Evolutionary conservation across 2,329 filamentous ascomycete species (phyloP).

Genomic region (Colletotrichum salicis): DNA sequence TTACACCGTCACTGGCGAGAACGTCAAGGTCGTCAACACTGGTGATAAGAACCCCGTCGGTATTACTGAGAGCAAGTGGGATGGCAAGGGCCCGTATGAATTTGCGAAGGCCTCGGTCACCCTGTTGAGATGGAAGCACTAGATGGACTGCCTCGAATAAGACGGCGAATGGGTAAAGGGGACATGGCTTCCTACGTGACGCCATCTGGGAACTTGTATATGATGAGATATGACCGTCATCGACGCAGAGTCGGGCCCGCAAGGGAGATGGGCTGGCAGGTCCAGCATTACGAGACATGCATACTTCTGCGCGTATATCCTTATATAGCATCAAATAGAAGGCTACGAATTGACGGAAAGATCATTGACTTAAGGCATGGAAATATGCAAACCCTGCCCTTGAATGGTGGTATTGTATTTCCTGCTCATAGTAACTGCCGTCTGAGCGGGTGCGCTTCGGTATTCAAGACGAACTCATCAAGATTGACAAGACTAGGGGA

Average conservation of each 20-base stretch:
- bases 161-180: not conserved
- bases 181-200: not conserved
- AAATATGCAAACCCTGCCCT: not conserved
- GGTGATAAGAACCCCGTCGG: conserved; percentile 70
- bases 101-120: conserved; percentile 79
- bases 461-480: conserved; percentile 74
- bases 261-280: conserved; percentile 13
- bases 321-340: conserved; percentile 5
- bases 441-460: conserved; percentile 61
- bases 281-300: not conserved
- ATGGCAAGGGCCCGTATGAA: conserved; percentile 68
- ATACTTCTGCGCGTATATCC: not conserved
- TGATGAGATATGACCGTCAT: conserved; percentile 8
- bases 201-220: conserved; percentile 6
- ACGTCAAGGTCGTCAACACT: conserved; percentile 70
- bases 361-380: not conserved
- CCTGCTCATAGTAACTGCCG: not conserved
- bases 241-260: not conserved
- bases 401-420: not conserved
- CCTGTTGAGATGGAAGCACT: conserved; percentile 68
- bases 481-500: conserved; percentile 70
- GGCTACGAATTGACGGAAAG: conserved; percentile 3
- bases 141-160: not conserved
- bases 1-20: conserved; percentile 69
- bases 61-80: conserved; percentile 61